Evolutionary conservation across 371 early-diverging fungal genomes (phyloP).

Genomic region (Lichtheimia ornata): DNA sequence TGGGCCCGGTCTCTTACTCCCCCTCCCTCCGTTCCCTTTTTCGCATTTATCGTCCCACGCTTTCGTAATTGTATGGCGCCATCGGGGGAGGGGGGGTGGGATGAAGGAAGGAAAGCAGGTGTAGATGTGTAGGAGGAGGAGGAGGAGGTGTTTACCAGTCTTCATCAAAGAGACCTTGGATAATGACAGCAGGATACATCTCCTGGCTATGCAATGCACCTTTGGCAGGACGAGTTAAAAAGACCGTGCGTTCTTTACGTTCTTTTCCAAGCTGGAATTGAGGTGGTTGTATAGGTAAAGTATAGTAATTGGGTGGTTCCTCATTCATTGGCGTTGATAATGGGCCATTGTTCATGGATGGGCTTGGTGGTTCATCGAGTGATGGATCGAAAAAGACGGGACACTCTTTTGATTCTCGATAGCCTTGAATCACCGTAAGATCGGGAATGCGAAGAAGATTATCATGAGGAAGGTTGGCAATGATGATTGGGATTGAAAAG

Average conservation of each 20-base stretch:
- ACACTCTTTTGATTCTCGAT: conserved; percentile 30
- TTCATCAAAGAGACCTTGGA: conserved; percentile 24
- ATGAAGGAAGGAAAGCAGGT: not conserved
- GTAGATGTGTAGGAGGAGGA: too few species aligned
- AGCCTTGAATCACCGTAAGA: conserved; percentile 32
- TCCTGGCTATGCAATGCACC: conserved; percentile 26
- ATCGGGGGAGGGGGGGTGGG: too few species aligned
- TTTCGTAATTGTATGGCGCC: too few species aligned
- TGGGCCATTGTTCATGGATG: conserved; percentile 22
- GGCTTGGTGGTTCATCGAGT: conserved; percentile 43
- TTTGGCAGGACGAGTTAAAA: conserved; percentile 32
- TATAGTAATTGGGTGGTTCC: conserved; percentile 51
- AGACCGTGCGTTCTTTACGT: conserved; percentile 40
- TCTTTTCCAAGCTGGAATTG: conserved; percentile 34
- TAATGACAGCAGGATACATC: conserved; percentile 29
- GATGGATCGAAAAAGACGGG: conserved; percentile 44
- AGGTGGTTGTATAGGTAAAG: conserved; percentile 34
- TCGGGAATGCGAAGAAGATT: conserved; percentile 44
- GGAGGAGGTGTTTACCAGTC: conserved; percentile 9
- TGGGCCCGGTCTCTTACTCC: too few species aligned
- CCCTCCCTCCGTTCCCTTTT: too few species aligned
- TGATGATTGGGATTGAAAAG: conserved; percentile 40
- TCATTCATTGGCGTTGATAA: conserved; percentile 33
- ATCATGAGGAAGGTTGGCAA: conserved; percentile 46
- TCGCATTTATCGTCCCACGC: too few species aligned